These are phyloP conservation scores for Pyrus hybrid DNA, from an alignment of 331 rosid genomes.

Conservation along the genomic window DNA sequence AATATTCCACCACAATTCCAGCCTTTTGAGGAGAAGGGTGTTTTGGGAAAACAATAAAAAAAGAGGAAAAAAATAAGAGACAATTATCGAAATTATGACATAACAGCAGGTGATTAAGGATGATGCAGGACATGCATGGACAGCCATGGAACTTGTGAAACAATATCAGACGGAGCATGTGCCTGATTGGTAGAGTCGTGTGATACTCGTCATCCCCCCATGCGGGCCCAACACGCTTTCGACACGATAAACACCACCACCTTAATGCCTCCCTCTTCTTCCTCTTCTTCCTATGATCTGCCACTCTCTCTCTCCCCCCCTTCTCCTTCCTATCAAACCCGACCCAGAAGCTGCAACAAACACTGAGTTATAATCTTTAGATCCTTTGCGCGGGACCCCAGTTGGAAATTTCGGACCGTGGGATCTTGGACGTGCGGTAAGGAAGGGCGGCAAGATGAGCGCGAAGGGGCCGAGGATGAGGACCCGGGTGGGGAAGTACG, in stretches of 20 bases:
- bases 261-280: not conserved
- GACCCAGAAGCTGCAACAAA: not conserved
- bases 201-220: no score
- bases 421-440: not conserved
- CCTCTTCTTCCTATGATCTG: not conserved
- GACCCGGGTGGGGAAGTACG: slow-evolving; percentile 79
- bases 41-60: not conserved
- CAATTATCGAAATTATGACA: not conserved
- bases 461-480: slow-evolving; percentile 30
- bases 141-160: not conserved
- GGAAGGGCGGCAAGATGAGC: not conserved
- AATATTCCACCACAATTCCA: not conserved
- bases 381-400: not conserved
- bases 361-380: not conserved
- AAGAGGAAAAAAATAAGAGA: not conserved
- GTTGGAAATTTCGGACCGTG: not conserved
- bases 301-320: not conserved
- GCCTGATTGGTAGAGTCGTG: no score
- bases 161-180: not conserved
- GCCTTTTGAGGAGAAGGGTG: not conserved
- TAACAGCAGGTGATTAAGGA: not conserved
- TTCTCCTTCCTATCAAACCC: not conserved
- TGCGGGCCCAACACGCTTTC: slow-evolving; percentile 32
- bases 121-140: not conserved
- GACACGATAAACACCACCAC: slow-evolving; percentile 11